Evolutionary conservation across 768 basidiomycete species (phyloP).

Genomic region (Dictyophora rubrovolvata): DNA sequence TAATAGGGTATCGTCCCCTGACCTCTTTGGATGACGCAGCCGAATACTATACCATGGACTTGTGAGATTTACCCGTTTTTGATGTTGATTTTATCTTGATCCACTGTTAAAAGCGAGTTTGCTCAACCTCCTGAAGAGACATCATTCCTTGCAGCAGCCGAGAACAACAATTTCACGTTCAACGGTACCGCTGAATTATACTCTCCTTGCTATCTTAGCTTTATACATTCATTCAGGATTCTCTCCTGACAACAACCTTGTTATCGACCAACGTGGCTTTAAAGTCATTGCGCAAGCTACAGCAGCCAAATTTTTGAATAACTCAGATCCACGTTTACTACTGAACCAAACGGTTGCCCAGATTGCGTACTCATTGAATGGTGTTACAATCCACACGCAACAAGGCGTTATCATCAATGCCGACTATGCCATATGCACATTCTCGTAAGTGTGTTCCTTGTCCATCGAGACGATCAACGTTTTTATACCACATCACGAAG

Average conservation of each 20-base stretch:
- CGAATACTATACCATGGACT: conserved; percentile 9
- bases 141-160: conserved; percentile 7
- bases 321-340: background rate
- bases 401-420: conserved; percentile 3
- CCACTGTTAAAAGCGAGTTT: background rate
- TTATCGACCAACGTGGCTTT: conserved; percentile 11
- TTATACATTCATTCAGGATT: conserved; percentile 3
- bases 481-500: background rate
- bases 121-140: conserved; percentile 8
- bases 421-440: conserved; percentile 8
- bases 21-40: conserved; percentile 7
- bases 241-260: conserved; percentile 9
- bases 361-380: conserved; percentile 4
- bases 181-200: background rate
- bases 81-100: background rate
- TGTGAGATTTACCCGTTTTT: background rate
- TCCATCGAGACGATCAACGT: background rate
- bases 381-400: conserved; percentile 3
- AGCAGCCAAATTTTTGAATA: conserved; percentile 6
- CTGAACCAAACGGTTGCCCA: conserved; percentile 3
- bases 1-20: conserved; percentile 2
- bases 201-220: background rate
- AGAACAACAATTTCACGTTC: conserved; percentile 10
- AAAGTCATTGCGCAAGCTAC: conserved; percentile 5
- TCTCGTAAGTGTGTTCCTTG: background rate